Percentiles rank a stretch among this genome's conserved stretches.
Conservation (phyloP, 2,329 filamentous ascomycete genomes). For the Apiospora kogelbergensis region DNA sequence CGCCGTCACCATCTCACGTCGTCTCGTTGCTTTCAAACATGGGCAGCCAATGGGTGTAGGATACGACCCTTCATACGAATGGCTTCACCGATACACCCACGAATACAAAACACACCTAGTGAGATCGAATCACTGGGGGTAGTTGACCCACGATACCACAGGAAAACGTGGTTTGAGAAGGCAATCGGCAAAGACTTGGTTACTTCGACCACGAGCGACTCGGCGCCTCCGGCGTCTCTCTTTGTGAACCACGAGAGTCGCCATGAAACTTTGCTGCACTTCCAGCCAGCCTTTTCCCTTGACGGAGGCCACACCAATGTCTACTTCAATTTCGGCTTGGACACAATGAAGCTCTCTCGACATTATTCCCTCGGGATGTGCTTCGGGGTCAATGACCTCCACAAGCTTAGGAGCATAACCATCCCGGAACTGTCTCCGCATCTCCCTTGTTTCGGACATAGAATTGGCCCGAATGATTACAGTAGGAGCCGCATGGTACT, state of each 20-base stretch:
- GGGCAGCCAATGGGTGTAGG: background rate
- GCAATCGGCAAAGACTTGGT: background rate
- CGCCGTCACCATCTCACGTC: constrained; percentile 1
- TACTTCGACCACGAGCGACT: background rate
- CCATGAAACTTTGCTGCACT: constrained; percentile 13
- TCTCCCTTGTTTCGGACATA: background rate
- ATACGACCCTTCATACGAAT: background rate
- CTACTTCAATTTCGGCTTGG: constrained; percentile 17
- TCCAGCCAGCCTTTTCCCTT: background rate
- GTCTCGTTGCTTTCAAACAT: background rate
- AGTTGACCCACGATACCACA: background rate
- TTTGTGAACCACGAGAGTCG: constrained; percentile 17
- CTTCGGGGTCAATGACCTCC: constrained; percentile 11
- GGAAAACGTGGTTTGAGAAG: fast-evolving
- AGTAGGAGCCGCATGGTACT: background rate
- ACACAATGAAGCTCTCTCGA: constrained; percentile 13
- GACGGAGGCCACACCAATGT: background rate
- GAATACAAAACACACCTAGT: background rate
- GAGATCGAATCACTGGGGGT: background rate
- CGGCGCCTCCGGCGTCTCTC: constrained; percentile 10
- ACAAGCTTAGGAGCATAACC: constrained; percentile 5
- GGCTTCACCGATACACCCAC: background rate
- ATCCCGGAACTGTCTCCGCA: constrained; percentile 12
- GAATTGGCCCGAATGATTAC: background rate
- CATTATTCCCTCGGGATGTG: constrained; percentile 13